These are phyloP conservation scores for Bryum argenteum DNA, from an alignment of 225 moss, liverwort and hornwort species.

Conservation along the genomic window DNA sequence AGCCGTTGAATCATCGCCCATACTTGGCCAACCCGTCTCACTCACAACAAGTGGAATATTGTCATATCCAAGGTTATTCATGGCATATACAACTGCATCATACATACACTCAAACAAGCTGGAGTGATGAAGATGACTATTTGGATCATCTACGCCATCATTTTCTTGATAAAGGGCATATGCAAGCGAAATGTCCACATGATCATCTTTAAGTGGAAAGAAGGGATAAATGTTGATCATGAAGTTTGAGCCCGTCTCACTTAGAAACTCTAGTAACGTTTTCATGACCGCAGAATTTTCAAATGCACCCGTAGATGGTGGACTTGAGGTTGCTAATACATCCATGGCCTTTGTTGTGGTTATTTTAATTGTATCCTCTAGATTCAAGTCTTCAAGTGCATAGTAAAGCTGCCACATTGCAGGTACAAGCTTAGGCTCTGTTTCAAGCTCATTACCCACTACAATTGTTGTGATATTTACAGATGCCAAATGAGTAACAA, in stretches of 20 bases:
- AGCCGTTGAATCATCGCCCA: constrained; percentile 36
- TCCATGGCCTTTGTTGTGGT: constrained; percentile 60
- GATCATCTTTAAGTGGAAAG: constrained; percentile 48
- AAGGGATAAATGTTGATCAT: constrained; percentile 76
- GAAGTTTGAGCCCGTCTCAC: constrained; percentile 41
- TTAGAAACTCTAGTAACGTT: constrained; percentile 55
- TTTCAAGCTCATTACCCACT: constrained; percentile 64
- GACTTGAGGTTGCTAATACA: constrained; percentile 48
- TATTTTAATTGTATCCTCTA: constrained; percentile 46
- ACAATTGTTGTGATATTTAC: constrained; percentile 54
- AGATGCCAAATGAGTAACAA: constrained; percentile 34
- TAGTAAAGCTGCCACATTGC: constrained; percentile 70
- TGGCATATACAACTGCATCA: constrained; percentile 60
- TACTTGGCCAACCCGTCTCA: constrained; percentile 72
- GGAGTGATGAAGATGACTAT: constrained; percentile 48
- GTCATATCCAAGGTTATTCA: constrained; percentile 39
- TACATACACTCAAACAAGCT: constrained; percentile 71
- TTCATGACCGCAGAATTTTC: constrained; percentile 41
- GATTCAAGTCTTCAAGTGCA: constrained; percentile 23
- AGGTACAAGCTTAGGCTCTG: constrained; percentile 56
- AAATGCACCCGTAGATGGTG: constrained; percentile 61
- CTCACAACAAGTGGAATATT: constrained; percentile 49
- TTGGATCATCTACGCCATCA: constrained; percentile 43
- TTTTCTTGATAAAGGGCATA: constrained; percentile 58
- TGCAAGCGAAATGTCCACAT: constrained; percentile 48